Evolutionary conservation across 179 eudicot genomes (phyloP).

Genomic region (Nepenthes alata): DNA sequence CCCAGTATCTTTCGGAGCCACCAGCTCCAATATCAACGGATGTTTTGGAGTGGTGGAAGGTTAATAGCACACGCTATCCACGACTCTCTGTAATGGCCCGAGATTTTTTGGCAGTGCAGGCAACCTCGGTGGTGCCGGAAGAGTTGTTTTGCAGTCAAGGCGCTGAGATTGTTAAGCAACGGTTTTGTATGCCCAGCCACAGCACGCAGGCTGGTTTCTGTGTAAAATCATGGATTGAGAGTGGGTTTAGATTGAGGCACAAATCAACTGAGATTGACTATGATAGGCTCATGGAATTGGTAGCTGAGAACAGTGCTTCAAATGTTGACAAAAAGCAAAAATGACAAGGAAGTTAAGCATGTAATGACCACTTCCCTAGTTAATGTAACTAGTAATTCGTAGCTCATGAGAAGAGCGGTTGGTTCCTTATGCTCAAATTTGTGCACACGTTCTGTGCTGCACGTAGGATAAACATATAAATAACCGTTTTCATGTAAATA

Average conservation of each 20-base stretch:
- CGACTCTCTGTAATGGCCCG: slow-evolving; percentile 71
- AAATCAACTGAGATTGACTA: slow-evolving; percentile 54
- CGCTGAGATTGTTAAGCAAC: slow-evolving; percentile 40
- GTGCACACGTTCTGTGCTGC: too few relatives aligned
- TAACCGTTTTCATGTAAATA: too few relatives aligned
- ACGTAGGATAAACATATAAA: too few relatives aligned
- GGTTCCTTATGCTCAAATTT: too few relatives aligned
- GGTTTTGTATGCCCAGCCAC: slow-evolving; percentile 31
- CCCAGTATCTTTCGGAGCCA: slow-evolving; percentile 72
- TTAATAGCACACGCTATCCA: slow-evolving; percentile 58
- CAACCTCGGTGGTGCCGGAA: slow-evolving; percentile 59
- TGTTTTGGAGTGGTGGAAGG: slow-evolving; percentile 83
- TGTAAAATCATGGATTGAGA: slow-evolving; percentile 53
- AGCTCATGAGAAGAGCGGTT: too few relatives aligned
- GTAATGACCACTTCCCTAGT: too few relatives aligned
- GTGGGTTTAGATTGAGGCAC: slow-evolving; percentile 52
- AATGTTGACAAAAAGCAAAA: slow-evolving; percentile 29
- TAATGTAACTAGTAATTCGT: too few relatives aligned
- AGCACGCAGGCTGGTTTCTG: slow-evolving; percentile 38
- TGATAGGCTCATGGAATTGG: slow-evolving; percentile 59
- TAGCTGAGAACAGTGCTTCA: slow-evolving; percentile 14
- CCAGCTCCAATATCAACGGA: slow-evolving; percentile 61
- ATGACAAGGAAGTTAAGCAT: slow-evolving; percentile 6
- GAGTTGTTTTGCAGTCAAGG: slow-evolving; percentile 62
- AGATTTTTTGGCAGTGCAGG: slow-evolving; percentile 64